Conservation (phyloP, 2,329 filamentous ascomycete genomes). For the Sphaerulina populicola region DNA sequence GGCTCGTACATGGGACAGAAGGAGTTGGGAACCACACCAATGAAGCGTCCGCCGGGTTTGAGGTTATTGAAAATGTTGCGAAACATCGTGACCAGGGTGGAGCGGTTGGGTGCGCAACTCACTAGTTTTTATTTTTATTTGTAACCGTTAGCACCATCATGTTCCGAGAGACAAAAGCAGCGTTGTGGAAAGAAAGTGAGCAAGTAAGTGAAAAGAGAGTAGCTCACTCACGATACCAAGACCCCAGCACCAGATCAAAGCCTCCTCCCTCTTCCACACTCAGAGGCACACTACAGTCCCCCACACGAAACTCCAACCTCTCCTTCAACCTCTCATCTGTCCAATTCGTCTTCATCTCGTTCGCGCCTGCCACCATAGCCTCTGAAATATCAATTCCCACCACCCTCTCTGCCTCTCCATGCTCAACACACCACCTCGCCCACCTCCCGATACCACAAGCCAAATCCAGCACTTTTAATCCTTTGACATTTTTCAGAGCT, state of each 20-base stretch:
- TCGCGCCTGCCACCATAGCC: constrained; percentile 5
- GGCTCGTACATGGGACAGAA: constrained; percentile 1
- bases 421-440: constrained; percentile 6
- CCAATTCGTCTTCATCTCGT: neutral
- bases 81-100: constrained; percentile 11
- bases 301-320: neutral
- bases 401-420: constrained; percentile 11
- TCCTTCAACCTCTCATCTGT: neutral
- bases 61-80: constrained; percentile 1
- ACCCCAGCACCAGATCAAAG: constrained; percentile 9
- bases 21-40: constrained; percentile 1
- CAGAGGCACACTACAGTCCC: neutral
- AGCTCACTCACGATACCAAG: constrained; percentile 3
- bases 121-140: neutral
- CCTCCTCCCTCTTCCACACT: neutral
- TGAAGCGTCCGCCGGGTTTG: constrained; percentile 6
- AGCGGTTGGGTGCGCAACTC: neutral
- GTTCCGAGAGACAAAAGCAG: neutral
- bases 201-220: too few relatives aligned
- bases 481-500: constrained; percentile 9
- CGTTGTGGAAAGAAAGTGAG: neutral
- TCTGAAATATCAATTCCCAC: constrained; percentile 7
- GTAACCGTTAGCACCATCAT: neutral
- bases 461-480: constrained; percentile 14
- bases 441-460: constrained; percentile 15